These are phyloP conservation scores for Trichoderma aggressivum DNA, from an alignment of 2,329 filamentous ascomycete species.

Conservation along the genomic window DNA sequence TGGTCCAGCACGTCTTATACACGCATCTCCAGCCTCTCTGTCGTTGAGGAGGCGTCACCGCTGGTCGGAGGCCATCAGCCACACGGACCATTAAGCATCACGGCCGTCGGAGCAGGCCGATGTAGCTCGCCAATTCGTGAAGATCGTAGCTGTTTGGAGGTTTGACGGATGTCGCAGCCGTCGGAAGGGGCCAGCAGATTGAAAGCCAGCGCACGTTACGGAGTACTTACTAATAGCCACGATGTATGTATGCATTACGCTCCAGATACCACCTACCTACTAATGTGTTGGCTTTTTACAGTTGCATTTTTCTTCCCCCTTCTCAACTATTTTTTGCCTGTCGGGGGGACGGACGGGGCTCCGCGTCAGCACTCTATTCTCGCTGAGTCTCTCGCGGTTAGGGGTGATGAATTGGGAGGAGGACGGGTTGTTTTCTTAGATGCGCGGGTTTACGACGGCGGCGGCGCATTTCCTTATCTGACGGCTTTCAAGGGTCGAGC, in stretches of 20 bases:
- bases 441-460: not conserved
- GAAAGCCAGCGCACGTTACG: not conserved
- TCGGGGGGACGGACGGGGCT: no score
- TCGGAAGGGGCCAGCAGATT: not conserved
- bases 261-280: not conserved
- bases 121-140: not conserved
- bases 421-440: not conserved
- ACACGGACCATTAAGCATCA: not conserved
- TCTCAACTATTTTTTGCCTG: not conserved
- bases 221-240: not conserved
- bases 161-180: not conserved
- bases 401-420: no score
- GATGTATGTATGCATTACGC: not conserved
- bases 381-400: not conserved
- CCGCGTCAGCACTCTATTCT: not conserved
- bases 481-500: not conserved
- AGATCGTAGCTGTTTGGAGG: not conserved
- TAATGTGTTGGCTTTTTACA: not conserved
- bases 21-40: not conserved
- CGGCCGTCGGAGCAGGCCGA: constrained; percentile 1
- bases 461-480: not conserved
- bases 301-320: not conserved
- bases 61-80: not conserved
- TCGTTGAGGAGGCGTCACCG: not conserved
- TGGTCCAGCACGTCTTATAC: not conserved